Base-by-base conservation (phyloP, 179 eudicot genomes). In the Dionaea muscipula region DNA sequence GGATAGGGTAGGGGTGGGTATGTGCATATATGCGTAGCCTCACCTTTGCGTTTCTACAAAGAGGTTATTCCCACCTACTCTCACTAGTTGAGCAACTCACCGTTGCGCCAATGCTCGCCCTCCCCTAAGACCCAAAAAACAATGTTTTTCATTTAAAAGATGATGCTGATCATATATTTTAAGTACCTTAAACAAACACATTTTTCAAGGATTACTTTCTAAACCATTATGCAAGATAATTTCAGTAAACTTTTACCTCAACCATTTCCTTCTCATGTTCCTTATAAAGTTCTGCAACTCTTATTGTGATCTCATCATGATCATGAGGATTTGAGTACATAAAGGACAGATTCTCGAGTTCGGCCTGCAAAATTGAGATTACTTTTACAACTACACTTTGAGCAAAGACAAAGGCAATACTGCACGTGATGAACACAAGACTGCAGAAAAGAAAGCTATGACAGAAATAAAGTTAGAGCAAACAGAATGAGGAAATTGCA, bases 331-430 rank as follows among this genome's bases (percentile, higher is more conserved):
- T 80, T 61, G 96, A 84, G 68, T 87, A 91, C 98, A 80, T 87
- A 76, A 91, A 87, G 51, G 98, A 81, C 51, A 91, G 67, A 69
- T 87, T 91, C 68, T 91, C 98, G 26, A 91, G 98, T 62, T 91
- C 98, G 55, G 96, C 78, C 98, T 91, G 94, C 78, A 75, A 69
- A 28, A 59, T 35, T 69, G 53, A 31, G 26, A 70, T 22, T n/a
- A 52, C 55, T 33, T 33, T 6, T 38, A 38, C 3, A 38, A 8
- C 16, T 2, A 38, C 43, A 38, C 3, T 13, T 3, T 31, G 10
- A 16, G 21, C 5, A 43, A n/a, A 43, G 19, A 43, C 7, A n/a
- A 43, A 39, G 18, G 22, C 43, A 38, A 9, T 38, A 15, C 4
- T 2, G 16, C 15, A 11, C 43, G 12, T 11, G 15, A 38, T 11